Conservation (phyloP, 768 basidiomycete species). For the Neoboletus magnificus region DNA sequence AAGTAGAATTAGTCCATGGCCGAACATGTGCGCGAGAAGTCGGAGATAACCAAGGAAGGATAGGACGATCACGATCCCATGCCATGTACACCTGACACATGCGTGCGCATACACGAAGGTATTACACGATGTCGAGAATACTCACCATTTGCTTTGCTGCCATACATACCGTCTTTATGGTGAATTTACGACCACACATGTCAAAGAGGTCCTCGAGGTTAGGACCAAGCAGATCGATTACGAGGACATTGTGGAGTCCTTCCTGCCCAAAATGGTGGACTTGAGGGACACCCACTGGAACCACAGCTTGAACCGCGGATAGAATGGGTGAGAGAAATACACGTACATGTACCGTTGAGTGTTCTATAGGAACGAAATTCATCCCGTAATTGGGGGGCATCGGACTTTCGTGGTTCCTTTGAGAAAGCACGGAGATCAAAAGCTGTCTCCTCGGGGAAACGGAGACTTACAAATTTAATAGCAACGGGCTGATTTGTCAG, state of each 20-base stretch:
- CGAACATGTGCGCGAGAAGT: not conserved
- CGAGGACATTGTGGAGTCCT: constrained; percentile 93
- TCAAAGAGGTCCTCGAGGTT: constrained; percentile 98
- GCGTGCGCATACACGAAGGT: not conserved
- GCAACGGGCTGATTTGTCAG: constrained; percentile 86
- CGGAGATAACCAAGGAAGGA: constrained; percentile 5
- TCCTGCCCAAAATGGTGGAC: constrained; percentile 99
- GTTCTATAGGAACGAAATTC: constrained; percentile 98
- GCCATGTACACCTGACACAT: not conserved
- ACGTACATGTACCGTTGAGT: constrained; percentile 82
- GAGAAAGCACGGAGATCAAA: constrained; percentile 16
- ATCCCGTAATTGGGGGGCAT: constrained; percentile 95
- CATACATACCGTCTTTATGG: constrained; percentile 98
- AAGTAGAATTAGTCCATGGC: constrained; percentile 5
- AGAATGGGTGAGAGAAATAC: not conserved
- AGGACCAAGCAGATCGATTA: constrained; percentile 94
- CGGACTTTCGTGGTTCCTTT: constrained; percentile 95
- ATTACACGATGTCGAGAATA: not conserved
- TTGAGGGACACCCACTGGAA: constrained; percentile 89
- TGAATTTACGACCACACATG: constrained; percentile 98
- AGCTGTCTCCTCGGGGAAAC: constrained; percentile 6
- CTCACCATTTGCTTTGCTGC: constrained; percentile 98
- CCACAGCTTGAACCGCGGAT: constrained; percentile 12
- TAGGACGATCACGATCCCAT: not conserved
- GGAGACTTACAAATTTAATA: constrained; percentile 85